Conservation (phyloP, 2,329 filamentous ascomycete genomes). For the Ploettnerulaceae sp. region DNA sequence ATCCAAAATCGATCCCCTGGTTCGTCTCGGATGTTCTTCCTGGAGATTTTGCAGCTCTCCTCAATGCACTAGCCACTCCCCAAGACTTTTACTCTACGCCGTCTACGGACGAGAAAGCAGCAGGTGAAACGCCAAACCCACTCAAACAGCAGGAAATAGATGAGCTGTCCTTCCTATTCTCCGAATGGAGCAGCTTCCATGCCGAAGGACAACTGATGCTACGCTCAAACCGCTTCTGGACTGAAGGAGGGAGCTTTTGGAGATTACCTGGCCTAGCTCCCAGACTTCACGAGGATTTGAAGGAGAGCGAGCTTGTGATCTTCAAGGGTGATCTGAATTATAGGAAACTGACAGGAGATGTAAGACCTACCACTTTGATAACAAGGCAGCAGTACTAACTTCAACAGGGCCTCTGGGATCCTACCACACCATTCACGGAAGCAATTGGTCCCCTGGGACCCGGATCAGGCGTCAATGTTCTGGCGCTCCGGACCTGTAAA, state of each 20-base stretch:
- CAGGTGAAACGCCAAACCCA: slow-evolving; percentile 52
- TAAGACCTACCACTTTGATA: slow-evolving; percentile 41
- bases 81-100: slow-evolving; percentile 72
- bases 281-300: slow-evolving; percentile 69
- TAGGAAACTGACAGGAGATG: slow-evolving; percentile 84
- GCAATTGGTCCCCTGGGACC: slow-evolving; percentile 84
- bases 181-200: slow-evolving; percentile 75
- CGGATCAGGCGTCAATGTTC: slow-evolving; percentile 73
- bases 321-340: slow-evolving; percentile 99
- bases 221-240: slow-evolving; percentile 89
- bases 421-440: slow-evolving; percentile 77
- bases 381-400: slow-evolving; percentile 13
- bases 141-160: slow-evolving; percentile 63
- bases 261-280: slow-evolving; percentile 66
- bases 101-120: slow-evolving; percentile 59
- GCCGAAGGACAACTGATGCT: slow-evolving; percentile 78
- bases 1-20: slow-evolving; percentile 95
- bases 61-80: slow-evolving; percentile 74
- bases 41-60: slow-evolving; percentile 75
- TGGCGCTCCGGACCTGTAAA: slow-evolving; percentile 92
- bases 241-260: slow-evolving; percentile 82
- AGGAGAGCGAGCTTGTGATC: slow-evolving; percentile 78
- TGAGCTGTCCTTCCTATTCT: slow-evolving; percentile 72
- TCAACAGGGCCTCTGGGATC: slow-evolving; percentile 67
- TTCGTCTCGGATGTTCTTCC: slow-evolving; percentile 95